Evolutionary conservation across 371 early-diverging fungal genomes (phyloP).

Genomic region (Mucor ambiguus): DNA sequence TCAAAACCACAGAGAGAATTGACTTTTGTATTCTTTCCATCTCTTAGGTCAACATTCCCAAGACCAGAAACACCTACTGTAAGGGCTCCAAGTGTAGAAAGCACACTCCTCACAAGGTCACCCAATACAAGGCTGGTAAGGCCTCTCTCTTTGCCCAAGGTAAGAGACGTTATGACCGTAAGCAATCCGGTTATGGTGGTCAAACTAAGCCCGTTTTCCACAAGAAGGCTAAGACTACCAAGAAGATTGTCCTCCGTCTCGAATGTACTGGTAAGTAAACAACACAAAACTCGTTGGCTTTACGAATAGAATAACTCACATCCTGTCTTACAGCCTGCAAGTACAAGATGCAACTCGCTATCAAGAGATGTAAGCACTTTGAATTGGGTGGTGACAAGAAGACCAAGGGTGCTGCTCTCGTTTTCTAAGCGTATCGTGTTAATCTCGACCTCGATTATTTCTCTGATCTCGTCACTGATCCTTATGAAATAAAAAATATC

Average conservation of each 20-base stretch:
- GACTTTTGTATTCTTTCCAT: not conserved
- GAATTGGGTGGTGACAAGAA: constrained; percentile 99
- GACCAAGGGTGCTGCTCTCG: constrained; percentile 74
- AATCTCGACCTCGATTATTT: not conserved
- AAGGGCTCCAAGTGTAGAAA: constrained; percentile 94
- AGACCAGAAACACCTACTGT: constrained; percentile 97
- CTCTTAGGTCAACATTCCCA: constrained; percentile 92
- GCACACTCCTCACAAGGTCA: constrained; percentile 99
- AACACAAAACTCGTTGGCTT: not conserved
- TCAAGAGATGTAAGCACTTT: constrained; percentile 99
- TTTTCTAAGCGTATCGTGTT: constrained; percentile 57
- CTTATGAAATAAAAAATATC: not conserved
- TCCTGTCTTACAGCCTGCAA: constrained; percentile 74
- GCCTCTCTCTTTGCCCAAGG: constrained; percentile 98
- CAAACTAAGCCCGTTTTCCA: constrained; percentile 99
- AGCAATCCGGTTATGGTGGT: constrained; percentile 98
- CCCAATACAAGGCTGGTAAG: constrained; percentile 99
- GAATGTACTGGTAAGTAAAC: constrained; percentile 81
- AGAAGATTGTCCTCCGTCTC: constrained; percentile 98
- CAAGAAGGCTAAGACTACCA: constrained; percentile 98
- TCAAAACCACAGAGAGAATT: not conserved
- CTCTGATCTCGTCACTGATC: not conserved
- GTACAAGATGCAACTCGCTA: constrained; percentile 92
- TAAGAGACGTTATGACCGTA: constrained; percentile 69
- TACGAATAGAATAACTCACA: not conserved